Conservation (phyloP, 2,329 filamentous ascomycete genomes). For the Diaporthe vaccinii region DNA sequence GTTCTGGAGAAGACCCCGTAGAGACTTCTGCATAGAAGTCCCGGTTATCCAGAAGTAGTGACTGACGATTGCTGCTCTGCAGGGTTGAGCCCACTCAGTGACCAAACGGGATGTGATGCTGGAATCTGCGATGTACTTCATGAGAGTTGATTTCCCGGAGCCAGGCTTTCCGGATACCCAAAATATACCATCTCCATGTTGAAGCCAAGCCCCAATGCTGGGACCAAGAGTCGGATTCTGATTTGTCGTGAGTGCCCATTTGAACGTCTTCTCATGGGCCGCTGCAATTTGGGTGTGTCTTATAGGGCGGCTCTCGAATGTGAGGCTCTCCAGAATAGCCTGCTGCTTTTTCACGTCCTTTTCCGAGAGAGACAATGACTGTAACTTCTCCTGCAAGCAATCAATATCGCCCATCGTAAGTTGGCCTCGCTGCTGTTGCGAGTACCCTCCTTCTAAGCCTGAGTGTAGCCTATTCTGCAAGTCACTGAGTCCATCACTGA, state of each 20-base stretch:
- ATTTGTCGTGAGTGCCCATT: slow-evolving; percentile 12
- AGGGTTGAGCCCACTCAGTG: background rate
- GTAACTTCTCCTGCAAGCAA: background rate
- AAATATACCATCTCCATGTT: background rate
- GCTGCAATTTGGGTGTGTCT: background rate
- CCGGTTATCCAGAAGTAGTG: slow-evolving; percentile 38
- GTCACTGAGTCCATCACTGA: background rate
- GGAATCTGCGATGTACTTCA: slow-evolving; percentile 30
- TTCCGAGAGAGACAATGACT: background rate
- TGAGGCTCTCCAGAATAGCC: background rate
- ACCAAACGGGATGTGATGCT: background rate
- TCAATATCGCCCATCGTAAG: background rate
- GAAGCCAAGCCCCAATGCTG: slow-evolving; percentile 1
- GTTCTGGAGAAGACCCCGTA: slow-evolving; percentile 19
- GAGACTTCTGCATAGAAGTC: slow-evolving; percentile 34
- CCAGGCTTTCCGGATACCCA: slow-evolving; percentile 36
- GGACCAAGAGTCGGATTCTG: background rate
- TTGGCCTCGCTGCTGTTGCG: accelerated
- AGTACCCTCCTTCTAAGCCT: background rate
- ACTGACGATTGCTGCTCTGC: background rate
- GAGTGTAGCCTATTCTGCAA: background rate
- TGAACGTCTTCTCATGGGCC: slow-evolving; percentile 28
- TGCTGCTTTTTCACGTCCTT: background rate
- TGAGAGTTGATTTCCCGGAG: slow-evolving; percentile 28
- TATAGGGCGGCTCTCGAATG: background rate